Evolutionary conservation across 495 filamentous ascomycete species (phyloP), one percentile per base, ranked within the genome.

Genomic region (Penicillium crystallinum): DNA sequence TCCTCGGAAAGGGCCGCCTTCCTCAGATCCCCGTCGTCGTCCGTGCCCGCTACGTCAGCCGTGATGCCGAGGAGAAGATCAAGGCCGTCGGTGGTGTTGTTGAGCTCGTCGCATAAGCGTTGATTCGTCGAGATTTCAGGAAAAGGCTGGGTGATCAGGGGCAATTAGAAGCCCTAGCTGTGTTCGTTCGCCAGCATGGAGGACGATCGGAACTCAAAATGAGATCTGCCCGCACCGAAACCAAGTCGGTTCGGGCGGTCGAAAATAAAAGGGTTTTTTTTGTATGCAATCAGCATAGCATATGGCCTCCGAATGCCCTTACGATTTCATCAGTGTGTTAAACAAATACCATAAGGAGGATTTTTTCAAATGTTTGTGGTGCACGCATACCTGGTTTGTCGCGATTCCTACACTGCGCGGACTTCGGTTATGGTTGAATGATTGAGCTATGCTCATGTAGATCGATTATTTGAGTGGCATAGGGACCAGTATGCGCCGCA

Each of bases 31-130:
- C 91, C 46, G 63, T 96, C 63, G 86, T 96, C 61, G 88, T 96
- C 65, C 86, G 88, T 68, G 90, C 91, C 55, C 76, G 91, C 64
- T 95, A 87, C 73, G 83, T 96, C 74, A 90, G 85, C 77, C 82
- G 84, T 69, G 79, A 90, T 67, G 91, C 91, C 55, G 91, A 96
- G 84, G 77, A 83, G 76, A 96, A 96, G 83, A 96, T 96, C 77
- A 91, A 88, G 70, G 90, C 88, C 67, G 88, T 88, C 69, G 91
- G 91, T 71, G 90, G 91, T 70, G 82, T 95, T 63, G 80, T 93
- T 57, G 89, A 96, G 78, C 76, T 96, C 67, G 90, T 96, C 61
- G 89, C 89, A 74, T 96, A 87, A 81, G 73, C 63, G 61, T 65
- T 66, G 53, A 64, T 67, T 58, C 33, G 49, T 52, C 61, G 58